Evolutionary conservation across 2,329 filamentous ascomycete genomes (phyloP).

Genomic region (Alternaria infectoria): DNA sequence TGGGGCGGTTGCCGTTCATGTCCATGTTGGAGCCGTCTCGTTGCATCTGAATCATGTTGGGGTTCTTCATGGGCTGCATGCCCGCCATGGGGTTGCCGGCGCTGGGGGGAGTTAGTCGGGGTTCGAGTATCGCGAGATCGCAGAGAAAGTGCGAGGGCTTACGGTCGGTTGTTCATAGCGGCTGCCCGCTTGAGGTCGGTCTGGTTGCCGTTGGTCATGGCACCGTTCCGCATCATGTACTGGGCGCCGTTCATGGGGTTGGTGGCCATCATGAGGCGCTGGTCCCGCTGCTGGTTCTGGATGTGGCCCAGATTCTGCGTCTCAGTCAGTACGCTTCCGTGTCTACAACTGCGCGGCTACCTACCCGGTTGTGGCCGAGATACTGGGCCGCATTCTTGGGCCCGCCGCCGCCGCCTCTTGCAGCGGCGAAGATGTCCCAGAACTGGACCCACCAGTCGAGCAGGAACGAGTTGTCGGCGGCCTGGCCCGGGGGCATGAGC

Average conservation of each 20-base stretch:
- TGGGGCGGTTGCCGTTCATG: conserved; percentile 75
- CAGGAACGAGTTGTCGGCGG: conserved; percentile 80
- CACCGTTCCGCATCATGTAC: conserved; percentile 64
- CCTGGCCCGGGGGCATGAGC: conserved; percentile 65
- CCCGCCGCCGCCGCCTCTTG: conserved; percentile 62
- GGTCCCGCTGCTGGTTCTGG: conserved; percentile 69
- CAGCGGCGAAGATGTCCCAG: conserved; percentile 92
- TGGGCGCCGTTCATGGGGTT: conserved; percentile 54
- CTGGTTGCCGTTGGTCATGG: conserved; percentile 64
- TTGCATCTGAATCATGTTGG: conserved; percentile 78
- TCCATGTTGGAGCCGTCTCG: conserved; percentile 87
- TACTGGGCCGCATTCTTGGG: conserved; percentile 66
- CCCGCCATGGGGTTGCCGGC: conserved; percentile 63
- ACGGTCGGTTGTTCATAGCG: conserved; percentile 80
- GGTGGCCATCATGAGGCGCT: conserved; percentile 72
- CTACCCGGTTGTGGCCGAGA: conserved; percentile 81
- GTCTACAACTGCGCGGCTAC: conserved; percentile 23
- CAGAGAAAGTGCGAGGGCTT: conserved; percentile 44
- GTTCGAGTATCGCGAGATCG: background rate
- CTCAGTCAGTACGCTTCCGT: conserved; percentile 21
- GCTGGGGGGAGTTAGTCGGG: conserved; percentile 24
- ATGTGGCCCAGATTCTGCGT: conserved; percentile 70
- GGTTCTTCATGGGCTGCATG: conserved; percentile 63
- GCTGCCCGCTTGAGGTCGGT: conserved; percentile 72
- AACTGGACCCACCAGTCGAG: conserved; percentile 98